Percentiles rank a stretch among this genome's conserved stretches.
Conservation (phyloP, 768 basidiomycete species). For the Rhodocollybia butyracea region DNA sequence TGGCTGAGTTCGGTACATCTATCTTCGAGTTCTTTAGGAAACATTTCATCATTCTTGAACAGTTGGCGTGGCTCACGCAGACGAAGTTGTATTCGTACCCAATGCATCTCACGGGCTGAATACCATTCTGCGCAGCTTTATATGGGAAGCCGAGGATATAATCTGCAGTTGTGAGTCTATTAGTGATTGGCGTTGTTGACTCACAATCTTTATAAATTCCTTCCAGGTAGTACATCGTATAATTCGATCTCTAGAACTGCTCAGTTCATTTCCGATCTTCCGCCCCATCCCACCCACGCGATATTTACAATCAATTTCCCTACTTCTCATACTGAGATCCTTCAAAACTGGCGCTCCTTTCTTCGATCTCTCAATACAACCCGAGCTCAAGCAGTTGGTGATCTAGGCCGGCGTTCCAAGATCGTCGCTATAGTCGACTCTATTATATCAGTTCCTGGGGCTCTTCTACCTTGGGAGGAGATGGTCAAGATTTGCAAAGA, state of each 20-base stretch:
- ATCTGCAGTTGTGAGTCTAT: slow-evolving; percentile 53
- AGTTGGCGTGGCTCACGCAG: slow-evolving; percentile 39
- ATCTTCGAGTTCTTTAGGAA: too few species aligned
- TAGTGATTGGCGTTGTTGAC: slow-evolving; percentile 2
- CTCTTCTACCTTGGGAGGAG: slow-evolving; percentile 56
- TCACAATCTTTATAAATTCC: neutral
- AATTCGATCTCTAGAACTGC: slow-evolving; percentile 43
- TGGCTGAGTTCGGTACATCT: slow-evolving; percentile 54
- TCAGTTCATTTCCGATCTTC: slow-evolving; percentile 48
- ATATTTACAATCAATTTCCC: slow-evolving; percentile 46
- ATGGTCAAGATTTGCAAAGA: slow-evolving; percentile 53
- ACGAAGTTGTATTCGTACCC: slow-evolving; percentile 58
- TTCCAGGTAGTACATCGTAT: slow-evolving; percentile 54
- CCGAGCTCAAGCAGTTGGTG: neutral
- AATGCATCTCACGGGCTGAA: slow-evolving; percentile 68
- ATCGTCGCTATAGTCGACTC: slow-evolving; percentile 55
- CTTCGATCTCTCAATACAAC: slow-evolving; percentile 17
- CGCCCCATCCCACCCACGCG: slow-evolving; percentile 42
- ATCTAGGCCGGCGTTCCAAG: slow-evolving; percentile 21
- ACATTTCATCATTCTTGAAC: too few species aligned
- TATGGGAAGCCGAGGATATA: slow-evolving; percentile 65
- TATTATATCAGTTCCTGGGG: slow-evolving; percentile 49
- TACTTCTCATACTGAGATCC: slow-evolving; percentile 47
- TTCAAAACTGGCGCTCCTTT: slow-evolving; percentile 43
- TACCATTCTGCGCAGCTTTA: slow-evolving; percentile 63